phyloP scores from a whole-genome alignment of 2,329 filamentous ascomycete genomes.

The Colletotrichum godetiae region DNA sequence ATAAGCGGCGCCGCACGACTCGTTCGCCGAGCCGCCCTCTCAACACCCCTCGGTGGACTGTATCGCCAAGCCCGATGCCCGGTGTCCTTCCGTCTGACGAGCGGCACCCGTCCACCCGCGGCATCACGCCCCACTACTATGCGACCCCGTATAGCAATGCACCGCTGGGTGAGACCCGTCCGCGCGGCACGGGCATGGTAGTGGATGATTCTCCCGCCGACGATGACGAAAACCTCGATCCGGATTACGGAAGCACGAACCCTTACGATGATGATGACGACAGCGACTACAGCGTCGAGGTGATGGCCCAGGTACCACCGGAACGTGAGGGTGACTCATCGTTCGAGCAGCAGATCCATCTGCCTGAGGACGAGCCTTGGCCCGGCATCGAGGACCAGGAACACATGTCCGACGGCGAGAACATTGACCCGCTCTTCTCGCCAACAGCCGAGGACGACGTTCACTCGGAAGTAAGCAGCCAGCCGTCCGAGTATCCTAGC shows the following conservation, averaged over 20 bases:
- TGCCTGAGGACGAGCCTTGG: constrained; percentile 68
- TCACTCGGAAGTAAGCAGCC: constrained; percentile 56
- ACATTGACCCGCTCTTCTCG: constrained; percentile 55
- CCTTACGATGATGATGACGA: constrained; percentile 43
- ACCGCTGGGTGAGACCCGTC: constrained; percentile 55
- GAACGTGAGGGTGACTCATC: constrained; percentile 38
- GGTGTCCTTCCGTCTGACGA: constrained; percentile 45
- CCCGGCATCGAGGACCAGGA: constrained; percentile 65
- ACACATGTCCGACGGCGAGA: constrained; percentile 60
- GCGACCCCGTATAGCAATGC: constrained; percentile 79
- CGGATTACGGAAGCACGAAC: constrained; percentile 42
- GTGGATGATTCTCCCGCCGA: constrained; percentile 40
- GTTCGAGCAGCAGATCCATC: constrained; percentile 45
- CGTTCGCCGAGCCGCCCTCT: constrained; percentile 67
- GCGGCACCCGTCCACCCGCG: constrained; percentile 48
- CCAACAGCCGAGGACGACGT: constrained; percentile 41
- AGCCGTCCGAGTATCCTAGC: constrained; percentile 67
- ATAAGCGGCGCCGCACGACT: constrained; percentile 60
- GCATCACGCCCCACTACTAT: constrained; percentile 74
- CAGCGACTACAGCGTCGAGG: constrained; percentile 42
- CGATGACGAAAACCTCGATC: constrained; percentile 44
- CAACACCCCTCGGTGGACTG: constrained; percentile 68
- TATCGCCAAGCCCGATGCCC: constrained; percentile 57
- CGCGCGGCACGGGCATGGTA: constrained; percentile 26
- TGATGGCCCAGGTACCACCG: constrained; percentile 39